phyloP scores from a whole-genome alignment of 23 red algal species.

The Gracilariopsis chorda region DNA sequence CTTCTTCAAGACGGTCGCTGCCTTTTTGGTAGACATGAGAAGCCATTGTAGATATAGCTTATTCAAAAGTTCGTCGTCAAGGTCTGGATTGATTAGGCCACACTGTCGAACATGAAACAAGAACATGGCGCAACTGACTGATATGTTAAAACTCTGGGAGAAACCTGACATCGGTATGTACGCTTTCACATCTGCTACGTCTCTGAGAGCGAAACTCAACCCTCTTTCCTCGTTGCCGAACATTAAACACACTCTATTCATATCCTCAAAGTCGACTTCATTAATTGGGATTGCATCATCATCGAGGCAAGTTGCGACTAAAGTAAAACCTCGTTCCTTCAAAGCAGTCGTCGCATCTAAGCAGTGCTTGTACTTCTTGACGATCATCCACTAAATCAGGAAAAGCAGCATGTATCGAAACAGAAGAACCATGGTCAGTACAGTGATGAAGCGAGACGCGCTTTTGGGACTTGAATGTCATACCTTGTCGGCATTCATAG shows the following conservation, averaged over 20 bases:
- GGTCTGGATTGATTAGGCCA: slow-evolving; percentile 68
- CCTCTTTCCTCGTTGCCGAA: slow-evolving; percentile 96
- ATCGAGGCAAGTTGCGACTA: slow-evolving; percentile 84
- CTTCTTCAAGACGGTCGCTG: slow-evolving; percentile 60
- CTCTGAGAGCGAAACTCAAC: slow-evolving; percentile 64
- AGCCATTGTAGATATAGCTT: slow-evolving; percentile 88
- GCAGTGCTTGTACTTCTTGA: slow-evolving; percentile 70
- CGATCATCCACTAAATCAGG: slow-evolving; percentile 89
- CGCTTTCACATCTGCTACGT: slow-evolving; percentile 69
- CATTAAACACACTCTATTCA: slow-evolving; percentile 80
- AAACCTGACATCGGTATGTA: slow-evolving; percentile 90
- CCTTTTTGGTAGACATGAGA: slow-evolving; percentile 70
- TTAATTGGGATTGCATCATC: slow-evolving; percentile 70
- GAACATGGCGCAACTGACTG: slow-evolving; percentile 70
- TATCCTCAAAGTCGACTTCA: slow-evolving; percentile 69
- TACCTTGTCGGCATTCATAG: slow-evolving; percentile 82
- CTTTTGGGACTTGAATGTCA: neutral
- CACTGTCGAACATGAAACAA: slow-evolving; percentile 73
- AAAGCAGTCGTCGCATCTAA: slow-evolving; percentile 68
- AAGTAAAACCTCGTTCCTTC: slow-evolving; percentile 55
- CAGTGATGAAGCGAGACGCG: no score
- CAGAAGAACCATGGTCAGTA: no score
- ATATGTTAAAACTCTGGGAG: slow-evolving; percentile 91
- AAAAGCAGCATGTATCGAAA: no score
- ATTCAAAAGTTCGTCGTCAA: slow-evolving; percentile 62